Percentiles rank a stretch among this genome's conserved stretches.
phyloP scores from a whole-genome alignment of 2,329 filamentous ascomycete species.

The Metarhizium brunneum region DNA sequence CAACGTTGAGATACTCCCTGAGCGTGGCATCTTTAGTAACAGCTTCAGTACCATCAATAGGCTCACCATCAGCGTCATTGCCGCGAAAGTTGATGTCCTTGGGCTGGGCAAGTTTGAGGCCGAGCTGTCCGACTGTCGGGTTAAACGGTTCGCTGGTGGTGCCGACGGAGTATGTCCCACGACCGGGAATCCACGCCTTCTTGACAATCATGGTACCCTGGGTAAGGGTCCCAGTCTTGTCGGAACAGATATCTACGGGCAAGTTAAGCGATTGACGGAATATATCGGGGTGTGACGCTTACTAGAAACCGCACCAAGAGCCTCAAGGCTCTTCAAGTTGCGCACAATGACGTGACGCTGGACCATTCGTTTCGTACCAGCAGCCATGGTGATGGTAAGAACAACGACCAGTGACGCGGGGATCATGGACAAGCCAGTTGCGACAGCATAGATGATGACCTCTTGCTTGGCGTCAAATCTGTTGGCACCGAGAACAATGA shows the following conservation, averaged over 20 bases:
- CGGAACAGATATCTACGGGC: constrained; percentile 39
- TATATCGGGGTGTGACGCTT: constrained; percentile 10
- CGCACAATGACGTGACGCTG: constrained; percentile 43
- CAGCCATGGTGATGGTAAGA: constrained; percentile 51
- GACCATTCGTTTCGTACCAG: constrained; percentile 45
- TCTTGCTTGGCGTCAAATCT: constrained; percentile 28
- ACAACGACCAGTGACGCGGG: constrained; percentile 40
- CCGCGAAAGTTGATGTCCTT: constrained; percentile 23
- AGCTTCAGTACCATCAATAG: constrained; percentile 17
- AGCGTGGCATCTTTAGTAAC: constrained; percentile 38
- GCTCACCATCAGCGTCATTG: constrained; percentile 17
- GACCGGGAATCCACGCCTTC: constrained; percentile 41
- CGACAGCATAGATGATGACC: constrained; percentile 35
- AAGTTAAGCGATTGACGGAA: constrained; percentile 12
- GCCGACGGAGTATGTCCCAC: constrained; percentile 36
- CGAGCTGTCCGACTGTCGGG: constrained; percentile 40
- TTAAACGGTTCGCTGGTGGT: constrained; percentile 47
- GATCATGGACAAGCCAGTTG: constrained; percentile 39
- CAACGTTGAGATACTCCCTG: constrained; percentile 49
- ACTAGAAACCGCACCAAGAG: constrained; percentile 44
- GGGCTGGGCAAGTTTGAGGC: constrained; percentile 25
- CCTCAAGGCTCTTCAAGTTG: constrained; percentile 41
- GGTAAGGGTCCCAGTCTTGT: constrained; percentile 48
- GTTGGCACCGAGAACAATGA: constrained; percentile 36
- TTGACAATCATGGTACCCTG: constrained; percentile 45